Conservation (phyloP, 2,329 filamentous ascomycete species). For the Paracoccidioides brasiliensis region DNA sequence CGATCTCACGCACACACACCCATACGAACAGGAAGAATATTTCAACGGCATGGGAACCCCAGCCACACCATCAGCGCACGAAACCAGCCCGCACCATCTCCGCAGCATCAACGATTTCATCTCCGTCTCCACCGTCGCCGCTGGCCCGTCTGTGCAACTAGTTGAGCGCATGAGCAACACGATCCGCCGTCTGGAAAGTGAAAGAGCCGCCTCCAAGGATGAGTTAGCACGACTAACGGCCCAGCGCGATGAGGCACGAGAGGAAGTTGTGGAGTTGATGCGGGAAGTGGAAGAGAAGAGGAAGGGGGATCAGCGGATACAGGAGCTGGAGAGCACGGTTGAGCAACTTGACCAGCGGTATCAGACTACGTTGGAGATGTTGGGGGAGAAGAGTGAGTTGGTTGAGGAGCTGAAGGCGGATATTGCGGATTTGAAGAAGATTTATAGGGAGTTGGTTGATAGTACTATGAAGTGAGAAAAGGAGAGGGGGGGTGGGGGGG, state of each 20-base stretch:
- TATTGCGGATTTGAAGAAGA: slow-evolving; percentile 84
- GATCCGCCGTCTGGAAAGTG: slow-evolving; percentile 77
- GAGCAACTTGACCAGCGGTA: slow-evolving; percentile 61
- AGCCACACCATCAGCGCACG: slow-evolving; percentile 27
- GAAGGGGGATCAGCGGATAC: slow-evolving; percentile 45
- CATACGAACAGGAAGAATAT: slow-evolving; percentile 38
- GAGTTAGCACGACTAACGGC: slow-evolving; percentile 65
- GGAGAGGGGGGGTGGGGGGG: background rate
- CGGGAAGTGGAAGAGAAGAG: slow-evolving; percentile 65
- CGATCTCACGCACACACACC: slow-evolving; percentile 30
- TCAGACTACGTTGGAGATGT: slow-evolving; percentile 80
- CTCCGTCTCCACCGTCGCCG: slow-evolving; percentile 76
- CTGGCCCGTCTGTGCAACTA: slow-evolving; percentile 84
- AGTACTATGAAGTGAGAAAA: slow-evolving; percentile 54
- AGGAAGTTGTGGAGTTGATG: slow-evolving; percentile 84
- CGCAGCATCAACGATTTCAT: slow-evolving; percentile 71
- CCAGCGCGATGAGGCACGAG: slow-evolving; percentile 86
- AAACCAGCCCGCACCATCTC: slow-evolving; percentile 23
- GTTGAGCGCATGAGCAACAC: slow-evolving; percentile 93
- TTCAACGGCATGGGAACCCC: slow-evolving; percentile 24
- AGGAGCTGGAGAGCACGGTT: slow-evolving; percentile 55
- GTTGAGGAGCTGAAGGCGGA: slow-evolving; percentile 84
- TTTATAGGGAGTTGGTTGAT: slow-evolving; percentile 88
- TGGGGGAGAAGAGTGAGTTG: slow-evolving; percentile 92
- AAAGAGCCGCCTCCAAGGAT: slow-evolving; percentile 79